A percentile compares a stretch with the other conserved stretches of the same genome.
These are phyloP conservation scores for Arxiozyma bovina DNA, from an alignment of 1,139 yeast genomes.

Conservation along the genomic window DNA sequence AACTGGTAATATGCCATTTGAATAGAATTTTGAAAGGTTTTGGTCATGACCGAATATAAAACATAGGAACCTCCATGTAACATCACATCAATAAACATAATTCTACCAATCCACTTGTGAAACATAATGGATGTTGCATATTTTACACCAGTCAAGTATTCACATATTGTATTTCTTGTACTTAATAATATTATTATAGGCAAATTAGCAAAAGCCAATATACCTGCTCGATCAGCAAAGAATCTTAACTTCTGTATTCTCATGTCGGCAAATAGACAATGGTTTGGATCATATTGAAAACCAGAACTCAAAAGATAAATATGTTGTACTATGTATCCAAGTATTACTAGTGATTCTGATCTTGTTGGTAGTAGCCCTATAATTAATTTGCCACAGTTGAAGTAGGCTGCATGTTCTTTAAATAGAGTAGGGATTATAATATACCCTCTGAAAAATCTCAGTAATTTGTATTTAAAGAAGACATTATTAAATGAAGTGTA, in stretches of 20 bases:
- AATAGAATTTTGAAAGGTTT: conserved; percentile 7
- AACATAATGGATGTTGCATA: conserved; percentile 49
- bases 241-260: conserved; percentile 35
- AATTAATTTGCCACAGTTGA: conserved; percentile 5
- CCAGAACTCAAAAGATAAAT: conserved; percentile 37
- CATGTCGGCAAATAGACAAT: conserved; percentile 36
- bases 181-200: conserved; percentile 48
- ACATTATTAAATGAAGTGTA: conserved; percentile 13
- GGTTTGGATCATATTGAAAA: conserved; percentile 33
- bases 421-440: conserved; percentile 13
- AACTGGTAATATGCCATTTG: conserved; percentile 33
- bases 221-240: conserved; percentile 46
- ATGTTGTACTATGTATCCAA: conserved; percentile 40
- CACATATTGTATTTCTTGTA: conserved; percentile 56
- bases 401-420: conserved; percentile 15
- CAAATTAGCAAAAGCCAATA: conserved; percentile 39
- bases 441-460: conserved; percentile 15
- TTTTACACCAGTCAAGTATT: conserved; percentile 56
- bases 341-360: conserved; percentile 45
- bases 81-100: conserved; percentile 30
- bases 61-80: conserved; percentile 43
- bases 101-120: conserved; percentile 60
- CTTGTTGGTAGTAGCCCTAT: conserved; percentile 38
- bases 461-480: conserved; percentile 8
- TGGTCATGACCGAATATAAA: conserved; percentile 25